Conservation (phyloP, 768 basidiomycete genomes). For the Termitomyces sp. region DNA sequence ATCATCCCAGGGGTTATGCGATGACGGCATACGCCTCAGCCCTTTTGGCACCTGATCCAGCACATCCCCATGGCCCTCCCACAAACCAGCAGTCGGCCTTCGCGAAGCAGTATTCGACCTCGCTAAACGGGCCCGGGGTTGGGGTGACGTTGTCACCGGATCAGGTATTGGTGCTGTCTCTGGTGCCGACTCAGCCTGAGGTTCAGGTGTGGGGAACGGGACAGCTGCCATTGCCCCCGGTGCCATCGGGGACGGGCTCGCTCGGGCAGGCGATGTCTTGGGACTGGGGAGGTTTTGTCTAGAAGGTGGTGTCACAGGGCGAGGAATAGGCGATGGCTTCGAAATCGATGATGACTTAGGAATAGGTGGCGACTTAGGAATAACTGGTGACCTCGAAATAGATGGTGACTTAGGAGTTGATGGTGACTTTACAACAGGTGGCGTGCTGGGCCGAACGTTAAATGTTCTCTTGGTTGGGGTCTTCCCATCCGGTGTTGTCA, state of each 20-base stretch:
- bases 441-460: constrained; percentile 1
- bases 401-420: background rate
- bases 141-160: constrained; percentile 10
- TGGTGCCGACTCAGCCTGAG: background rate
- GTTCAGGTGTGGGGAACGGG: background rate
- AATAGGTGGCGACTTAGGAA: background rate
- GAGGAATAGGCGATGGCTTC: background rate
- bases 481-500: constrained; percentile 4
- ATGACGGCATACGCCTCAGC: background rate
- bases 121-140: constrained; percentile 9
- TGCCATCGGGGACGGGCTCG: constrained; percentile 7
- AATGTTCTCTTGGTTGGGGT: background rate
- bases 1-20: constrained; percentile 5
- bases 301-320: background rate
- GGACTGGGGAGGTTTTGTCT: background rate
- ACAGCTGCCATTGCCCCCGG: background rate
- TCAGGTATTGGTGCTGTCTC: constrained; percentile 2
- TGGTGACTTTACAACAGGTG: background rate
- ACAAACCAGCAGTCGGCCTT: constrained; percentile 15
- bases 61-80: constrained; percentile 14
- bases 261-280: background rate
- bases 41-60: constrained; percentile 6
- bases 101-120: constrained; percentile 11
- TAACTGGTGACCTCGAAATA: background rate
- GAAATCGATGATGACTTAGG: background rate